Conservation (phyloP, 2,329 filamentous ascomycete genomes). For the Taxawa tesnikishii region DNA sequence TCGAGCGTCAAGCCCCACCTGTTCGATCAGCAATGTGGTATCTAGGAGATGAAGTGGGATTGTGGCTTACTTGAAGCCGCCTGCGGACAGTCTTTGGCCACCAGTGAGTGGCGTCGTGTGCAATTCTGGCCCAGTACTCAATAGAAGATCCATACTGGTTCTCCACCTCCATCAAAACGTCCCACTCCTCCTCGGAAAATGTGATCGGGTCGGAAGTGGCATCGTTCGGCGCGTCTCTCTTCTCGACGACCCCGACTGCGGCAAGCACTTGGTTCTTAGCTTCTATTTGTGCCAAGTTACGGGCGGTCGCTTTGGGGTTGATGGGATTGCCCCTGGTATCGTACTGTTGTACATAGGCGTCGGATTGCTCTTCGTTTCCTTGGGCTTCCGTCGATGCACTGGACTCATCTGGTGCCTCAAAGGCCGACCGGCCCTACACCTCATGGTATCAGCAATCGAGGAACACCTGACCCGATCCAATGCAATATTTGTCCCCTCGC, state of each 20-base stretch:
- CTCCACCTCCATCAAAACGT: constrained; percentile 5
- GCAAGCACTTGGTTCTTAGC: constrained; percentile 36
- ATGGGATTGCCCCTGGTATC: constrained; percentile 31
- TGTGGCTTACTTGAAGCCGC: constrained; percentile 5
- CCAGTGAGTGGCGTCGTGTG: constrained; percentile 5
- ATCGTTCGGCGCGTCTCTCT: constrained; percentile 14
- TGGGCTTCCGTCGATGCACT: background rate
- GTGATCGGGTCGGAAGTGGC: background rate
- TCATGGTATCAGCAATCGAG: too few relatives aligned
- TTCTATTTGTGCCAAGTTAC: constrained; percentile 26
- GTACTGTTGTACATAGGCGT: constrained; percentile 24
- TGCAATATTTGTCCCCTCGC: too few relatives aligned
- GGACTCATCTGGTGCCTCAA: constrained; percentile 21
- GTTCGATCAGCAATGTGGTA: background rate
- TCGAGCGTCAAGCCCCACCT: constrained; percentile 3
- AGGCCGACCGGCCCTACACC: constrained; percentile 27
- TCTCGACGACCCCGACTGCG: constrained; percentile 34
- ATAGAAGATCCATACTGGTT: constrained; percentile 9
- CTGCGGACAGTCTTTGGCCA: constrained; percentile 7
- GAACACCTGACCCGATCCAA: too few relatives aligned
- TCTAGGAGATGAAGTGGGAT: too few relatives aligned
- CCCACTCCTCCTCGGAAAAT: constrained; percentile 6
- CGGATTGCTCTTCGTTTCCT: constrained; percentile 5
- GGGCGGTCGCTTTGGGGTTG: constrained; percentile 26
- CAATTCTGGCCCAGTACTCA: too few relatives aligned